phyloP scores from a whole-genome alignment of 176 grass and related monocot species.

The Eleusine indica region DNA sequence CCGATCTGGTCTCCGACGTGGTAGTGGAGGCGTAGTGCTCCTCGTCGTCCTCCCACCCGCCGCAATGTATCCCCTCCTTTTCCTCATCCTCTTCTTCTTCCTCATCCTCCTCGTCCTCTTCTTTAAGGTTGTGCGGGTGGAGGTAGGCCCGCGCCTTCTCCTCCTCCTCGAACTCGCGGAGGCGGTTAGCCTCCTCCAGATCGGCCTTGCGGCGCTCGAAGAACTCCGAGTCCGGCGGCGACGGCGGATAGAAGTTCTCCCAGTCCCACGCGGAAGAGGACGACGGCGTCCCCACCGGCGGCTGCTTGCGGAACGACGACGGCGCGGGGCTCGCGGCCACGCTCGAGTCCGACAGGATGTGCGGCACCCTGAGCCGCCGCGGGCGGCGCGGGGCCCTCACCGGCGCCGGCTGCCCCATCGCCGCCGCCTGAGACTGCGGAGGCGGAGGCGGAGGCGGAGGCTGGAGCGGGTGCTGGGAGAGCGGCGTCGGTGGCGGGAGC shows the following conservation, averaged over 20 bases:
- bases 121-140: slow-evolving; percentile 50
- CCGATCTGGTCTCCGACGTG: slow-evolving; percentile 62
- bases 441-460: neutral
- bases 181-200: slow-evolving; percentile 65
- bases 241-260: slow-evolving; percentile 94
- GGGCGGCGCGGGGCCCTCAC: slow-evolving; percentile 39
- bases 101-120: slow-evolving; percentile 56
- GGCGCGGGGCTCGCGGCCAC: slow-evolving; percentile 52
- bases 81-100: slow-evolving; percentile 42
- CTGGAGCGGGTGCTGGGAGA: slow-evolving; percentile 39
- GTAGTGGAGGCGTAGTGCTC: slow-evolving; percentile 66
- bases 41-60: slow-evolving; percentile 66
- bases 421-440: neutral
- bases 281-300: slow-evolving; percentile 65
- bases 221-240: slow-evolving; percentile 92
- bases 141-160: slow-evolving; percentile 44
- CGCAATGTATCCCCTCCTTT: slow-evolving; percentile 48
- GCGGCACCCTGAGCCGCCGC: slow-evolving; percentile 59
- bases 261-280: slow-evolving; percentile 96
- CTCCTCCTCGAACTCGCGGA: slow-evolving; percentile 63
- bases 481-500: slow-evolving; percentile 35
- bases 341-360: slow-evolving; percentile 62
- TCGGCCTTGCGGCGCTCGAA: slow-evolving; percentile 82
- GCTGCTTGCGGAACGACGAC: slow-evolving; percentile 52
- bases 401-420: slow-evolving; percentile 13